Base-by-base conservation (phyloP, 345 rosid genomes). In the Hypericum androsaemum region DNA sequence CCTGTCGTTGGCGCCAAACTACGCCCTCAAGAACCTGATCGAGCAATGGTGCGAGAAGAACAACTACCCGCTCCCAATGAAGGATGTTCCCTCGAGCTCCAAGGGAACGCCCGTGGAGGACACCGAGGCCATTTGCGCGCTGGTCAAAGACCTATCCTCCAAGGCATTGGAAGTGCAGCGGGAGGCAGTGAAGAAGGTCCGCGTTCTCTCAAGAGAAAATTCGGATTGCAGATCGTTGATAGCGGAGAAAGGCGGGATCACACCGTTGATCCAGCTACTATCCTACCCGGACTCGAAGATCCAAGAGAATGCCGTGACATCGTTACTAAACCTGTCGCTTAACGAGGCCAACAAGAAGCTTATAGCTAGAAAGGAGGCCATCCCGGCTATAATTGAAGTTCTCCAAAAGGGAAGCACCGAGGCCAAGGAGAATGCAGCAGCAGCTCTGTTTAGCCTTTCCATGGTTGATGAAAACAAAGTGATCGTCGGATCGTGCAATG, bases 391-490 rank as follows among this genome's bases (percentile, higher is more conserved):
- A 11, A 71, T 88, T 17, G 83, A 82, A 22, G 68, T 85, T 0
- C 52, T 84, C 60, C 39, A 69, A 45, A 63, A 54, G 7, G 95
- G 97, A 52, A 77, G 47, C 28, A 69, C 12, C 1, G 95, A 80
- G 54, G 86, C 95, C 0, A 74, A 75, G 62, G 96, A 88, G 60
- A 88, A 88, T 63, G 79, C 95, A 1, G 94, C 94, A 2, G 94
- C 90, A 12, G 80, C 90, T 50, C 63, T 88, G 39, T 88, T 84
- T 64, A 88, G 88, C 58, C 60, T 88, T 39, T 85, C 97, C 0
- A 82, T 85, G 88, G 68, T 88, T 1, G 89, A 80, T n/a, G 89
- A 85, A 65, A 82, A 82, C 64, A 82, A 85, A 65, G 74, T 85
- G 14, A 71, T 74, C 0, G 64, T 88, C 3, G 96, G 86, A 3